Percentiles rank a stretch among this genome's conserved stretches.
These are phyloP conservation scores for Acer saccharum DNA, from an alignment of 345 rosid genomes.

Conservation along the genomic window DNA sequence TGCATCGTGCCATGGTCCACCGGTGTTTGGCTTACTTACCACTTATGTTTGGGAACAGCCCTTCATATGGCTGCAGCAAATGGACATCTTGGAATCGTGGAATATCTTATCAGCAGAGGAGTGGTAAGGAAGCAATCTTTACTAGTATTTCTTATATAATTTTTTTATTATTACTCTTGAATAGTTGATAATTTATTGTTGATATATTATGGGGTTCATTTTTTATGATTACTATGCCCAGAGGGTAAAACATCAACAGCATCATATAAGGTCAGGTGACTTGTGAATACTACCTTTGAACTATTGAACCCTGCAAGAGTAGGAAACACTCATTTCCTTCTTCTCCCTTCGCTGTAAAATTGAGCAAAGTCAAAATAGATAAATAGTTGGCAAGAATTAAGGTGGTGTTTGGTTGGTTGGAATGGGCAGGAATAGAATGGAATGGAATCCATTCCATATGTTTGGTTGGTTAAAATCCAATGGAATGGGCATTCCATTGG, in stretches of 20 bases:
- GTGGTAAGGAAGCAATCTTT: constrained; percentile 51
- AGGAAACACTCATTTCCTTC: constrained; percentile 95
- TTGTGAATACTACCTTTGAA: constrained; percentile 54
- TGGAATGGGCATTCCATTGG: too few relatives aligned
- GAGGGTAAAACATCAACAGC: neutral
- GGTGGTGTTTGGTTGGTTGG: too few relatives aligned
- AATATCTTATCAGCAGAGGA: constrained; percentile 67
- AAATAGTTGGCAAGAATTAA: constrained; percentile 1
- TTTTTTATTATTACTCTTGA: neutral
- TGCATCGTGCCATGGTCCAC: neutral
- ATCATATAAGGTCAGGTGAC: constrained; percentile 12
- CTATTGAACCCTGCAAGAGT: constrained; percentile 50
- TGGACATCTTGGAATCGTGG: constrained; percentile 70
- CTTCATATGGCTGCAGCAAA: constrained; percentile 97
- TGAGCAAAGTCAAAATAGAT: constrained; percentile 23
- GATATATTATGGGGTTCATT: neutral
- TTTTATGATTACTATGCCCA: neutral
- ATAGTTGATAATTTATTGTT: neutral
- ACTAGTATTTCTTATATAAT: neutral
- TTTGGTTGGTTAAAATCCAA: too few relatives aligned
- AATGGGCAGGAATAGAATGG: too few relatives aligned
- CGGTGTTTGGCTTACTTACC: neutral
- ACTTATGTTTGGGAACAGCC: constrained; percentile 45
- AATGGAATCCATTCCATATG: too few relatives aligned
- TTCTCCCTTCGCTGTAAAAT: constrained; percentile 79